Evolutionary conservation across 139 green algal genomes (phyloP), one percentile per base, ranked within the genome.

Genomic region (Spirogloea muscicola): DNA sequence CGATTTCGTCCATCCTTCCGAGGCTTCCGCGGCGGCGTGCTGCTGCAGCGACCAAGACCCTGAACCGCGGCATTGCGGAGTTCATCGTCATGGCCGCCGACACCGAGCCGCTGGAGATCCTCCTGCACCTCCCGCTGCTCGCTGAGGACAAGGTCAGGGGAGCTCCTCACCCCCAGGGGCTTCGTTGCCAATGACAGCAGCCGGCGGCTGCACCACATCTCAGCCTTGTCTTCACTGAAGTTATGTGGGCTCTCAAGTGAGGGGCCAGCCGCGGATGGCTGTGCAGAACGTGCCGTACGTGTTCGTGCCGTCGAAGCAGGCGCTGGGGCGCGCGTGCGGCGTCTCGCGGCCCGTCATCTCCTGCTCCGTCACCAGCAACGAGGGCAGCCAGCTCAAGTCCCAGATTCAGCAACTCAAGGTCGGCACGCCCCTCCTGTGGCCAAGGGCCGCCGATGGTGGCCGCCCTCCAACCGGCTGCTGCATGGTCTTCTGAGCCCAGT

Each of bases 71-170:
- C 44, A 98, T 99, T 72, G 88, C 86, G 25, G 94, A 98, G 85
- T 94, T 99, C 49, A 87, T 99, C 29, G 90, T 99, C 1, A 95
- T 98, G 91, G 94, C 94, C 5, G 94, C 94, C 4, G 94, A 99
- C 81, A 95, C 94, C 13, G 94, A 98, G 83, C 94, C 94, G 31
- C 93, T 99, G 33, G 94, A 99, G 80, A 99, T 99, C 78, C 83
- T 99, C 68, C 89, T 99, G n/a, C 94, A 99, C 80, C 84, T 99
- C 66, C 94, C 94, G 4, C 86, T 99, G 46, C 89, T 99, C 49
- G 94, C 94, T 27, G 94, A 99, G 82, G 94, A 99, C 87, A 99
- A 99, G 62, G 75, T 82, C 13, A 34, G n/a, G n/a, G n/a, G n/a
- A n/a, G n/a, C n/a, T n/a, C n/a, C n/a, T n/a, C n/a, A n/a, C n/a